Evolutionary conservation across 805 yeast species (phyloP).

Genomic region (Hanseniaspora vineae): DNA sequence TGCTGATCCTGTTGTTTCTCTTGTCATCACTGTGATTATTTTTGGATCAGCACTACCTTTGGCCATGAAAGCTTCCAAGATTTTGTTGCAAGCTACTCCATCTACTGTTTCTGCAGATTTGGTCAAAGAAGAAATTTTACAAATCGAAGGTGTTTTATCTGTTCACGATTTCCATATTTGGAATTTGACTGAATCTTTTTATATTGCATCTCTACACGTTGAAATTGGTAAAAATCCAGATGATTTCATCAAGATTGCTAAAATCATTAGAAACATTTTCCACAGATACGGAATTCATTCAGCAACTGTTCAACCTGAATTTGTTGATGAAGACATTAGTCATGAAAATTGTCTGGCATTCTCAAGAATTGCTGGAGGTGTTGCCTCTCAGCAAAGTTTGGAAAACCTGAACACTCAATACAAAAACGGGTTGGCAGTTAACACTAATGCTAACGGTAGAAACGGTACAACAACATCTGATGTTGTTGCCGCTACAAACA

Average conservation of each 20-base stretch:
- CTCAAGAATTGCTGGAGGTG: conserved; percentile 24
- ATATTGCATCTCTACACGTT: conserved; percentile 82
- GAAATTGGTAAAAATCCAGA: conserved; percentile 55
- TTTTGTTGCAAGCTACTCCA: conserved; percentile 88
- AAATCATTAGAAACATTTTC: conserved; percentile 61
- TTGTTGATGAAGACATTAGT: conserved; percentile 26
- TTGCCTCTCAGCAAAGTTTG: conserved; percentile 4
- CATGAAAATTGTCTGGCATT: conserved; percentile 23
- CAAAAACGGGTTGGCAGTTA: neutral
- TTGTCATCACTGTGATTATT: conserved; percentile 75
- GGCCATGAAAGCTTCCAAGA: conserved; percentile 75
- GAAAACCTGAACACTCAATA: neutral
- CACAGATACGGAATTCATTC: conserved; percentile 81
- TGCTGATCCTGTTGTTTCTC: conserved; percentile 75
- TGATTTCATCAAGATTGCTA: conserved; percentile 56
- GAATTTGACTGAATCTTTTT: conserved; percentile 80
- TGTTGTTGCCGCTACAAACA: neutral
- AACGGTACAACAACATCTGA: conserved; percentile 1
- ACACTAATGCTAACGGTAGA: neutral
- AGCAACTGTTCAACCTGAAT: conserved; percentile 95
- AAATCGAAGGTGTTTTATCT: conserved; percentile 61
- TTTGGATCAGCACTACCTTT: conserved; percentile 86
- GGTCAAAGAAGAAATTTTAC: conserved; percentile 54
- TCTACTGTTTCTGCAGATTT: conserved; percentile 63
- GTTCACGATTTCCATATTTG: conserved; percentile 95